Percentiles rank a stretch among this genome's conserved stretches.
Conservation (phyloP, 2,329 filamentous ascomycete genomes). For the Fusarium keratoplasticum region DNA sequence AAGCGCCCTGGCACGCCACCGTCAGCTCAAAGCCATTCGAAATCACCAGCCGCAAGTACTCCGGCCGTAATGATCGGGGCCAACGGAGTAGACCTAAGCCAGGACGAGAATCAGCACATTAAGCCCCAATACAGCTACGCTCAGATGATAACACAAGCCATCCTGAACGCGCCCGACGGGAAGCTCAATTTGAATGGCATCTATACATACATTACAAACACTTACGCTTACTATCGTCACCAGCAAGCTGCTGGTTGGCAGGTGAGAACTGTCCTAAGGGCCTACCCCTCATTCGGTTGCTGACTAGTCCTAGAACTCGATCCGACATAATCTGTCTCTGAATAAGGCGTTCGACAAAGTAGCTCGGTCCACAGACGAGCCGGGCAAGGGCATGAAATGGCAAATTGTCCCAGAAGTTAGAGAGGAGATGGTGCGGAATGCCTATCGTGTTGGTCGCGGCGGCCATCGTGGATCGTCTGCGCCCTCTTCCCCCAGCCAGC, state of each 20-base stretch:
- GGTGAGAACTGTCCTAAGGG: constrained; percentile 60
- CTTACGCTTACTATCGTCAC: constrained; percentile 93
- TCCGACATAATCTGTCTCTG: constrained; percentile 93
- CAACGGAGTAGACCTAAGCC: constrained; percentile 78
- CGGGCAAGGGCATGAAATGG: constrained; percentile 99
- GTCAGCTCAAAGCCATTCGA: constrained; percentile 52
- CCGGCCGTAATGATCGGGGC: constrained; percentile 54
- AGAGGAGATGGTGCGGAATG: constrained; percentile 87
- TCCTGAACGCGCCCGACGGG: constrained; percentile 85
- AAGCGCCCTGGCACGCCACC: constrained; percentile 71
- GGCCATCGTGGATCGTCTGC: constrained; percentile 76
- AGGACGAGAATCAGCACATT: constrained; percentile 87
- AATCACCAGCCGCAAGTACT: constrained; percentile 51
- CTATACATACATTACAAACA: constrained; percentile 90
- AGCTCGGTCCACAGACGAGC: constrained; percentile 90
- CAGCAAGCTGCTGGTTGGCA: constrained; percentile 87
- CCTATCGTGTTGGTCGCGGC: constrained; percentile 69
- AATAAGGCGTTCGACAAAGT: constrained; percentile 97
- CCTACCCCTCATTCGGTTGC: neutral
- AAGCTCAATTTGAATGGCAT: constrained; percentile 93
- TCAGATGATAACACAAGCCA: constrained; percentile 96
- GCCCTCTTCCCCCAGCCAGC: constrained; percentile 73
- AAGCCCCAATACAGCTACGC: constrained; percentile 98
- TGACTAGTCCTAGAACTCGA: constrained; percentile 77
- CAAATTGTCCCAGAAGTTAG: constrained; percentile 86